Percentiles rank a stretch among this genome's conserved stretches.
Conservation (phyloP, 148 eudicot genomes). For the Vaccinium corymbosum region DNA sequence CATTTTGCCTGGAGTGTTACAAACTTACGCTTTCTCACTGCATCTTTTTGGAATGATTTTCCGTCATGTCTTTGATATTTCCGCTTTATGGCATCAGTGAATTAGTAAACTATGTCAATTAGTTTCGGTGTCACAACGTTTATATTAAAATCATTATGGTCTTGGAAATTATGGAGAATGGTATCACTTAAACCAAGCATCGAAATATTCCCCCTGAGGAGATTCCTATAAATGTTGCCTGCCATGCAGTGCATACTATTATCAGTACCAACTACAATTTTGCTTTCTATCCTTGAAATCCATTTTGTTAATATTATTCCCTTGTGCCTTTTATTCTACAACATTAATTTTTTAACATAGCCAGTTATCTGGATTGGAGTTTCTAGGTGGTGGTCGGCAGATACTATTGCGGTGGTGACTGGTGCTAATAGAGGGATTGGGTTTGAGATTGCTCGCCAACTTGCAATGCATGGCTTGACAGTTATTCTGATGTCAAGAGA, state of each 20-base stretch:
- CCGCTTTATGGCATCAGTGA: not conserved
- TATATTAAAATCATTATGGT: not conserved
- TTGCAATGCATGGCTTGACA: conserved; percentile 71
- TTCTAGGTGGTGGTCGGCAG: conserved; percentile 85
- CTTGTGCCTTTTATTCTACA: not conserved
- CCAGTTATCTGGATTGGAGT: not conserved
- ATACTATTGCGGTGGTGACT: conserved; percentile 81
- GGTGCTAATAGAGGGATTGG: conserved; percentile 98
- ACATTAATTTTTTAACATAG: not conserved
- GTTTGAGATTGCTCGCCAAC: conserved; percentile 81
- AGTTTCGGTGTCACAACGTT: not conserved
- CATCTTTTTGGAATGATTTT: not conserved
- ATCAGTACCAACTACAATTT: not conserved
- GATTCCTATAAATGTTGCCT: not conserved
- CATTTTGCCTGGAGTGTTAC: not conserved
- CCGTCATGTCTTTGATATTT: not conserved
- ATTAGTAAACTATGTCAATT: not conserved
- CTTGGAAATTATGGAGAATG: not conserved
- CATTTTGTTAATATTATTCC: conserved; percentile 1
- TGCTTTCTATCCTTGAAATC: not conserved
- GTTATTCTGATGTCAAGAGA: conserved; percentile 81
- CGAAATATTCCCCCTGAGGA: not conserved
- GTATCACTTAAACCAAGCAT: not conserved
- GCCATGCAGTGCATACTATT: not conserved
- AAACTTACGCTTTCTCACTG: not conserved